Evolutionary conservation across 768 basidiomycete genomes (phyloP), one percentile per base, ranked within the genome.

Genomic region (Leccinum olivaceopallidum): DNA sequence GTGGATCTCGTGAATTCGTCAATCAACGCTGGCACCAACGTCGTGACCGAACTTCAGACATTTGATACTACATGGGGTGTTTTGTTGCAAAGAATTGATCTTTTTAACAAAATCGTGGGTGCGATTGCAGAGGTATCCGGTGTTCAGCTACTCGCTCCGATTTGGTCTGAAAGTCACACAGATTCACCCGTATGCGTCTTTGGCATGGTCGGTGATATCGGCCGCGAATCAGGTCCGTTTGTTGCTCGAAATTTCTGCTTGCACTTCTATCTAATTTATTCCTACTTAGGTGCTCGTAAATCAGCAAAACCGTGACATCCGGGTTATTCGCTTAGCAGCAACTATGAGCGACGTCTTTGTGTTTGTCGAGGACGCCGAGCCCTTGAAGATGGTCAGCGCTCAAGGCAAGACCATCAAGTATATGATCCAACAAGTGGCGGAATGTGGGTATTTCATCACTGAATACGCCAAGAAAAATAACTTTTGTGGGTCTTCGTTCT

Each of bases 181-280:
- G 67, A 52, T 68, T 55, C 62, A 68, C 14, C 67, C 67, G 2
- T 68, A 63, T 16, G 32, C 58, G 1, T 63, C 65, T 6, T 30
- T 68, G n/a, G 65, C 67, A 13, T 68, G 61, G 59, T 68, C 67
- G 16, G 67, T 69, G 5, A 61, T 69, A 50, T 69, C 65, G 9
- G 65, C 67, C 56, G 59, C 65, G 9, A 66, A 58, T n/a, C 49
- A 67, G 58, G 67, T 67, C 8, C 12, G 61, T 56, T 4, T 36
- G 7, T 53, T 47, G 1, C 6, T 44, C 8, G 3, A 8, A 1
- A 20, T 16, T 39, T 34, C 49, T 1, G 4, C n/a, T 4, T 2
- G 9, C 2, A 18, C 34, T 60, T 5, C 44, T 36, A 5, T 2
- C 13, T 16, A 2, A 3, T 13, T 22, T 32, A 22, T 42, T 13